These are phyloP conservation scores for Phoma sp. DNA, from an alignment of 2,329 filamentous ascomycete species.

Conservation along the genomic window DNA sequence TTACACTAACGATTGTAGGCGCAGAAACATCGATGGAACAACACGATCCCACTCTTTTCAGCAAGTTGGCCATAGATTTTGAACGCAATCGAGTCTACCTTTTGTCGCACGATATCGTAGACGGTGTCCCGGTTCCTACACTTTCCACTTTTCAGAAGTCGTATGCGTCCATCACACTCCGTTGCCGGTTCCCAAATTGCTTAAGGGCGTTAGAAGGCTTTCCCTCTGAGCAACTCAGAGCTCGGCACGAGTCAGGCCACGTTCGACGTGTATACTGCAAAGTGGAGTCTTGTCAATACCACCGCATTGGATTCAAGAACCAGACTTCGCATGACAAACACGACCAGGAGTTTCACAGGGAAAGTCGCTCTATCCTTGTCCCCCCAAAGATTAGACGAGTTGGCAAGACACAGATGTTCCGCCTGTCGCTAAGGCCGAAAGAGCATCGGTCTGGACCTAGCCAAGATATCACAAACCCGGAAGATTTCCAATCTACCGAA, in stretches of 20 bases:
- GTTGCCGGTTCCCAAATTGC: background rate
- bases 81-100: background rate
- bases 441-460: background rate
- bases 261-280: background rate
- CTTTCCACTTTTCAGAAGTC: background rate
- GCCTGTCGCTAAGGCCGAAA: background rate
- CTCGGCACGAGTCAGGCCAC: background rate
- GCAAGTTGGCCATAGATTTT: no score
- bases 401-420: background rate
- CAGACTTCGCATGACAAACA: background rate
- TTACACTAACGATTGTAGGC: no score
- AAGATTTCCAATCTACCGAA: no score
- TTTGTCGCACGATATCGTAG: background rate
- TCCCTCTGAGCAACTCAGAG: background rate
- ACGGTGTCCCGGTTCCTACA: background rate
- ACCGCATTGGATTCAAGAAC: background rate
- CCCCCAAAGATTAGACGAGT: background rate
- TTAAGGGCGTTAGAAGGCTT: background rate
- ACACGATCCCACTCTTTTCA: no score
- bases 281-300: background rate
- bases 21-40: no score
- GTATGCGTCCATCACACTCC: background rate
- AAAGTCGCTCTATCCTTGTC: background rate
- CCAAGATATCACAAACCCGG: background rate
- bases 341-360: background rate